Percentiles rank a stretch among this genome's conserved stretches.
These are phyloP conservation scores for Colletotrichum navitas DNA, from an alignment of 2,329 filamentous ascomycete species.

Conservation along the genomic window DNA sequence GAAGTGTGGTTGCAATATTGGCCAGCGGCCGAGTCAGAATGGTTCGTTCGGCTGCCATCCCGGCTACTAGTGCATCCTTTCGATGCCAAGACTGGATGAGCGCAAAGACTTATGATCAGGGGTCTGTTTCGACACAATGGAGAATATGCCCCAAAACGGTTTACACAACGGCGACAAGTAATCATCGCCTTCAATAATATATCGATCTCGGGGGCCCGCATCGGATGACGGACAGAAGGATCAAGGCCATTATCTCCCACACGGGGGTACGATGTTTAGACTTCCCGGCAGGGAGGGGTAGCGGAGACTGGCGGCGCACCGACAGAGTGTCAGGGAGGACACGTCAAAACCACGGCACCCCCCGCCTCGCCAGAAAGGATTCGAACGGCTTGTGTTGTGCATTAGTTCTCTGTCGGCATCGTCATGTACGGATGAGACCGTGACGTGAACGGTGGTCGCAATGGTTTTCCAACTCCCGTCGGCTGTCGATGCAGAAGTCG, in stretches of 20 bases:
- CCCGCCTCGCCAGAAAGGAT: conserved; percentile 1
- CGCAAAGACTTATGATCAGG: conserved; percentile 21
- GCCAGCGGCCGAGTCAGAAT: conserved; percentile 27
- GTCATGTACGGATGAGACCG: conserved; percentile 35
- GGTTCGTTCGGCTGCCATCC: conserved; percentile 14
- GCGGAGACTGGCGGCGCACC: too few relatives aligned
- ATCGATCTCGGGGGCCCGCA: conserved; percentile 17
- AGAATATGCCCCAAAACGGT: conserved; percentile 16
- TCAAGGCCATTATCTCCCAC: conserved; percentile 21
- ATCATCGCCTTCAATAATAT: conserved; percentile 22
- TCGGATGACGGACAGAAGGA: conserved; percentile 28
- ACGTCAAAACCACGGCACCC: conserved; percentile 30
- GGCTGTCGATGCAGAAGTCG: conserved; percentile 31
- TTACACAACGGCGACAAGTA: conserved; percentile 13
- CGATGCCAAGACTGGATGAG: conserved; percentile 9
- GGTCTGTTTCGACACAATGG: conserved; percentile 39
- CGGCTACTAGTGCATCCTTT: conserved; percentile 21
- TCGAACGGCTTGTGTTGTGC: conserved; percentile 3
- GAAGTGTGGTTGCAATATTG: conserved; percentile 28
- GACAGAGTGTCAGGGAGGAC: not conserved
- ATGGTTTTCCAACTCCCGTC: conserved; percentile 41
- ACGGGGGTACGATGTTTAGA: conserved; percentile 11
- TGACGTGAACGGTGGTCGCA: conserved; percentile 23
- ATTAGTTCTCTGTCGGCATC: conserved; percentile 9
- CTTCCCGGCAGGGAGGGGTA: not conserved